Evolutionary conservation across 768 basidiomycete genomes (phyloP).

Genomic region (Podaxis sp.): DNA sequence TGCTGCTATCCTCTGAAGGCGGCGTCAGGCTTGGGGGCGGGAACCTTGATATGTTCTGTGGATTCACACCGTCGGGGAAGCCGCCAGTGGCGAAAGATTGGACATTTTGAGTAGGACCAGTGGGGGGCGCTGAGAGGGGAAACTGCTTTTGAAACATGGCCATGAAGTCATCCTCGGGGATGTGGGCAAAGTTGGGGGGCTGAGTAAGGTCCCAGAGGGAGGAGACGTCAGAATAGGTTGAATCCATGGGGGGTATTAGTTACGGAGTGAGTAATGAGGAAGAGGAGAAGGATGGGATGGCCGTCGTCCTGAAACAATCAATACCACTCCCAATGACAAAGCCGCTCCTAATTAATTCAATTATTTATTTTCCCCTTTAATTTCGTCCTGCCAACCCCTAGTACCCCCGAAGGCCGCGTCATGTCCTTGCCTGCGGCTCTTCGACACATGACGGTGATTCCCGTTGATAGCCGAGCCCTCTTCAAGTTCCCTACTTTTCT

Average conservation of each 20-base stretch:
- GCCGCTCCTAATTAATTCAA: conserved; percentile 9
- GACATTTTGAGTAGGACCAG: conserved; percentile 6
- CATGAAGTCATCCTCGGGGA: conserved; percentile 75
- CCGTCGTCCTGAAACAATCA: conserved; percentile 10
- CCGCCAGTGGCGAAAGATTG: conserved; percentile 16
- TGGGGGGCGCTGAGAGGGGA: conserved; percentile 23
- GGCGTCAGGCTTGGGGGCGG: conserved; percentile 52
- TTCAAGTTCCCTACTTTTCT: not conserved
- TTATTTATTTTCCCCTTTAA: conserved; percentile 7
- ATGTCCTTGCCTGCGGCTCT: not conserved
- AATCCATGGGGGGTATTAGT: conserved; percentile 38
- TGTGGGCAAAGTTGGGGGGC: conserved; percentile 51
- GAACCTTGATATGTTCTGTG: conserved; percentile 50
- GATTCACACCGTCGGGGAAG: conserved; percentile 47
- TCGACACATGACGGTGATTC: not conserved
- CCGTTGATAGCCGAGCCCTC: not conserved
- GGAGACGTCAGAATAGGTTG: conserved; percentile 36
- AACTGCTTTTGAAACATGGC: conserved; percentile 77
- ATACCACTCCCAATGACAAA: conserved; percentile 10
- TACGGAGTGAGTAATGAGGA: not conserved
- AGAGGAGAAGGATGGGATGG: not conserved
- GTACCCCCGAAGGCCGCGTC: conserved; percentile 11
- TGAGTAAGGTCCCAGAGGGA: conserved; percentile 69
- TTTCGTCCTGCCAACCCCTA: not conserved
- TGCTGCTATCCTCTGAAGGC: conserved; percentile 73